Evolutionary conservation across 805 yeast genomes (phyloP).

Genomic region (Sporopachydermia lactativora): DNA sequence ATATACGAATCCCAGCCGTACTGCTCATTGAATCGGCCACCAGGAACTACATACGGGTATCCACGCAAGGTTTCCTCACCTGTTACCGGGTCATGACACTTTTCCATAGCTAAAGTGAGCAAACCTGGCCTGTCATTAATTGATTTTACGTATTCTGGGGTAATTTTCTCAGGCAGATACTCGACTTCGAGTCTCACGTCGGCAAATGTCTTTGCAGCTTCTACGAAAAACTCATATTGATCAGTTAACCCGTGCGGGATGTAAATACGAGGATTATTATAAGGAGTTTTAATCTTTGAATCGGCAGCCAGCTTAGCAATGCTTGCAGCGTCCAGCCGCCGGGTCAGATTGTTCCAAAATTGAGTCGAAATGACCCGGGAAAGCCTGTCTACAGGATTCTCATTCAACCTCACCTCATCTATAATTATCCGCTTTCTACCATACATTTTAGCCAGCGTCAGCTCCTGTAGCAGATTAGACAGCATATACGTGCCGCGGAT

Average conservation of each 20-base stretch:
- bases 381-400: slow-evolving; percentile 74
- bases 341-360: slow-evolving; percentile 71
- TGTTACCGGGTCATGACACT: slow-evolving; percentile 26
- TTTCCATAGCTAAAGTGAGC: slow-evolving; percentile 62
- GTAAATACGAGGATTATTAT: slow-evolving; percentile 61
- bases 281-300: slow-evolving; percentile 54
- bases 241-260: slow-evolving; percentile 57
- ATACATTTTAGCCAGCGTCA: slow-evolving; percentile 70
- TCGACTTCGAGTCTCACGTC: slow-evolving; percentile 54
- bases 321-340: slow-evolving; percentile 48
- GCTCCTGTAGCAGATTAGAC: slow-evolving; percentile 74
- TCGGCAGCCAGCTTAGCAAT: slow-evolving; percentile 63
- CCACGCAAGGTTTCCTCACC: slow-evolving; percentile 41
- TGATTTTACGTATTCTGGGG: slow-evolving; percentile 64
- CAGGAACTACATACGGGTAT: slow-evolving; percentile 88
- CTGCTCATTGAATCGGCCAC: slow-evolving; percentile 91
- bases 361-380: slow-evolving; percentile 56
- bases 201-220: slow-evolving; percentile 40
- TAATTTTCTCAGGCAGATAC: slow-evolving; percentile 58
- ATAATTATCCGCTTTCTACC: slow-evolving; percentile 67
- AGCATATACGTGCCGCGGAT: slow-evolving; percentile 84
- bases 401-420: slow-evolving; percentile 74
- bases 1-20: slow-evolving; percentile 98
- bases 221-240: slow-evolving; percentile 53
- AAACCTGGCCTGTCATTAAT: slow-evolving; percentile 77